These are phyloP conservation scores for Halenospora varia DNA, from an alignment of 495 filamentous ascomycete species.

Conservation along the genomic window DNA sequence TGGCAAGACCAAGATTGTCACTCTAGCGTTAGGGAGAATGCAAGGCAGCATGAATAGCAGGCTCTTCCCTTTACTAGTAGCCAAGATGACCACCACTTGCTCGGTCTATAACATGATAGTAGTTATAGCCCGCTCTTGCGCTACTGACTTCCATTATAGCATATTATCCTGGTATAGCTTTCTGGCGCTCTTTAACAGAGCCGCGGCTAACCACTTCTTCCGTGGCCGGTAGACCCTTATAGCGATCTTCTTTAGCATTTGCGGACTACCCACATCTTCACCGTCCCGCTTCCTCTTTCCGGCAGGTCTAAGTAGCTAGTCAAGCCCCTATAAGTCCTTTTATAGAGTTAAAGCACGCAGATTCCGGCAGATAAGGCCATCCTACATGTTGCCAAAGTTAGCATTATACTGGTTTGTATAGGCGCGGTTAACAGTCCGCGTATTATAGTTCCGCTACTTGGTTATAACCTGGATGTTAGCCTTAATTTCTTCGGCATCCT, in stretches of 20 bases:
- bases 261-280: not conserved
- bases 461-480: conserved; percentile 3
- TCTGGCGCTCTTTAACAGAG: not conserved
- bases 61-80: not conserved
- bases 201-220: conserved; percentile 1
- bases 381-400: conserved; percentile 7
- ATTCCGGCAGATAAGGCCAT: conserved; percentile 7
- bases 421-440: conserved; percentile 6
- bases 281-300: conserved; percentile 4
- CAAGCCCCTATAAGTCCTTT: conserved; percentile 10
- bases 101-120: not conserved
- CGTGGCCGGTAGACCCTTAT: conserved; percentile 4
- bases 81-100: not conserved
- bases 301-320: not conserved
- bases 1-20: not conserved
- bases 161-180: not conserved
- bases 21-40: not conserved
- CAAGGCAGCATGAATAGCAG: not conserved
- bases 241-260: conserved; percentile 7
- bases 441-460: conserved; percentile 11
- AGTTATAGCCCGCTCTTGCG: not conserved
- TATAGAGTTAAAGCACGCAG: conserved; percentile 4
- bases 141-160: not conserved
- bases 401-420: conserved; percentile 9
- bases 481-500: not conserved